A percentile compares a stretch with the other conserved stretches of the same genome.
Evolutionary conservation across 2,329 filamentous ascomycete species (phyloP).

Genomic region (Aureobasidium sp.): DNA sequence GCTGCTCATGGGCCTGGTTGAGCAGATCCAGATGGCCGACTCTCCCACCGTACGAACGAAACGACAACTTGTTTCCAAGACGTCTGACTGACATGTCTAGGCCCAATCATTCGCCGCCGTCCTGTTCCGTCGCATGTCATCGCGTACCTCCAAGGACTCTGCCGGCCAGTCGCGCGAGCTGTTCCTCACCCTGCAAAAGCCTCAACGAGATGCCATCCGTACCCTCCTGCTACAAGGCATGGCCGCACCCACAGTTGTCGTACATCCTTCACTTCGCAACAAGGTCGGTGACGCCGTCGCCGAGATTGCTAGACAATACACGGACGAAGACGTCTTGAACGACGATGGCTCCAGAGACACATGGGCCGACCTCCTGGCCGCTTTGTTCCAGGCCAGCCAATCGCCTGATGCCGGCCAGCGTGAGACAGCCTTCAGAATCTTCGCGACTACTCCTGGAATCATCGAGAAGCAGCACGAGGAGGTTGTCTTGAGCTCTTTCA

Average conservation of each 20-base stretch:
- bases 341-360: slow-evolving; percentile 41
- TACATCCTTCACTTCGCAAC: slow-evolving; percentile 63
- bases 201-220: slow-evolving; percentile 71
- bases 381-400: slow-evolving; percentile 85
- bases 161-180: slow-evolving; percentile 70
- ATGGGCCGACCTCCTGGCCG: slow-evolving; percentile 83
- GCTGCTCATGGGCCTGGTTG: slow-evolving; percentile 85
- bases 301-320: slow-evolving; percentile 90
- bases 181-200: slow-evolving; percentile 69
- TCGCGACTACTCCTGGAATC: slow-evolving; percentile 87
- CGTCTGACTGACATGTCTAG: slow-evolving; percentile 40
- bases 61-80: no score
- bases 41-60: slow-evolving; percentile 55
- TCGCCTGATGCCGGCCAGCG: slow-evolving; percentile 75
- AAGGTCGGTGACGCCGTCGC: slow-evolving; percentile 98
- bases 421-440: slow-evolving; percentile 90
- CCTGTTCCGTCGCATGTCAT: slow-evolving; percentile 88
- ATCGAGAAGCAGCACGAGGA: slow-evolving; percentile 95
- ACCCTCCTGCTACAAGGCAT: slow-evolving; percentile 76
- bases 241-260: slow-evolving; percentile 57
- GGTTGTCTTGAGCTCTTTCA: slow-evolving; percentile 80
- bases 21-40: slow-evolving; percentile 77
- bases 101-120: slow-evolving; percentile 87
- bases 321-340: slow-evolving; percentile 54
- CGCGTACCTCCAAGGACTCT: slow-evolving; percentile 73